A percentile compares a stretch with the other conserved stretches of the same genome.
Evolutionary conservation across 495 filamentous ascomycete species (phyloP).

Genomic region (Jackrogersella minutella): DNA sequence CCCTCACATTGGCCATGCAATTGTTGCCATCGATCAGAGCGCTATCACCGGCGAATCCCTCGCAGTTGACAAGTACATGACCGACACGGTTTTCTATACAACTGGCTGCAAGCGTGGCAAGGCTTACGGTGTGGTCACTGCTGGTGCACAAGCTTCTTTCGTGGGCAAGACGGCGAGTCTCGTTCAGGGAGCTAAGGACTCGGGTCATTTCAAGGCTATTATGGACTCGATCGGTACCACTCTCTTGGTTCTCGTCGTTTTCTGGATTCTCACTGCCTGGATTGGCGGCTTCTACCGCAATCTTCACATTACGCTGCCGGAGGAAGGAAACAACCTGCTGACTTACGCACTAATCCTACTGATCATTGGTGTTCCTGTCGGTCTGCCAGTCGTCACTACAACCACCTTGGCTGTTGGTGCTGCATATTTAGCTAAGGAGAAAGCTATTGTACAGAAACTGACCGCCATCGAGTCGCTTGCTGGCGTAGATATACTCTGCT

Average conservation of each 20-base stretch:
- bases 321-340: constrained; percentile 61
- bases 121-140: constrained; percentile 77
- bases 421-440: constrained; percentile 90
- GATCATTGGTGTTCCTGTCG: constrained; percentile 93
- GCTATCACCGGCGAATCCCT: constrained; percentile 91
- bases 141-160: constrained; percentile 83
- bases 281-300: constrained; percentile 83
- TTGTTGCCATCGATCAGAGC: constrained; percentile 89
- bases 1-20: constrained; percentile 71
- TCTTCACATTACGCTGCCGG: constrained; percentile 66
- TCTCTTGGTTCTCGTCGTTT: constrained; percentile 78
- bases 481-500: constrained; percentile 95
- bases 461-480: constrained; percentile 96
- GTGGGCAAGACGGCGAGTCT: constrained; percentile 86
- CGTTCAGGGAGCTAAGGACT: constrained; percentile 72
- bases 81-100: constrained; percentile 79
- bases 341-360: constrained; percentile 84
- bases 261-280: constrained; percentile 83
- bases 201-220: constrained; percentile 87
- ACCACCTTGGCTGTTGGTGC: constrained; percentile 96
- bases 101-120: constrained; percentile 87
- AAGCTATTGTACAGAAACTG: constrained; percentile 95
- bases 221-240: constrained; percentile 83
- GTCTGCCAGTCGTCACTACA: constrained; percentile 93
- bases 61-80: constrained; percentile 82